Evolutionary conservation across 129 eudicot species (phyloP).

Genomic region (Flaveria ramosissima): DNA sequence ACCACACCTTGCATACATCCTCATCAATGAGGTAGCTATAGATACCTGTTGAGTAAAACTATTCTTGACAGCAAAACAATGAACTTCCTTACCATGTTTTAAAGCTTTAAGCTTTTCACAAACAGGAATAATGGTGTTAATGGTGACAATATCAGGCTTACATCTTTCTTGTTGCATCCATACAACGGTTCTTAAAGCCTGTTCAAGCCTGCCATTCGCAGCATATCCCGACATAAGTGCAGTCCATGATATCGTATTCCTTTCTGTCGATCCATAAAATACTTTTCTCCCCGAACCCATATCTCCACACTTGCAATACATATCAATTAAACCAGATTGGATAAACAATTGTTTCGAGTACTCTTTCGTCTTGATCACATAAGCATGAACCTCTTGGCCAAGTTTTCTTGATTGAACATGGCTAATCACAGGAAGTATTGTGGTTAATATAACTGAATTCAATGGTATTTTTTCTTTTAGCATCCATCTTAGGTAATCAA

Average conservation of each 20-base stretch:
- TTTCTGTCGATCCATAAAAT: conserved; percentile 62
- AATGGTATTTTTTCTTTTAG: conserved; percentile 42
- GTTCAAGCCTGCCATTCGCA: conserved; percentile 62
- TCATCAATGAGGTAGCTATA: conserved; percentile 64
- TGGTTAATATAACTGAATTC: conserved; percentile 66
- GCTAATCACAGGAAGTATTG: conserved; percentile 68
- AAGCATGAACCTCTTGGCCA: conserved; percentile 78
- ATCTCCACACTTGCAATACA: conserved; percentile 91
- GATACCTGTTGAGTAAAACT: conserved; percentile 51
- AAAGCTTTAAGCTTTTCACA: conserved; percentile 68
- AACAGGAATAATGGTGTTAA: conserved; percentile 77
- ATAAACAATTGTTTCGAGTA: conserved; percentile 66
- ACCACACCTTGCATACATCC: conserved; percentile 89
- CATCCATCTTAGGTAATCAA: conserved; percentile 76
- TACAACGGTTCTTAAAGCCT: conserved; percentile 63
- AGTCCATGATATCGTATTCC: conserved; percentile 82
- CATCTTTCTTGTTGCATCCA: conserved; percentile 98
- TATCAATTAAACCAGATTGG: conserved; percentile 75
- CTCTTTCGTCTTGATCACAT: conserved; percentile 67
- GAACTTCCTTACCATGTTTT: conserved; percentile 79
- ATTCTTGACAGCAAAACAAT: conserved; percentile 65
- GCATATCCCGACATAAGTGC: conserved; percentile 77
- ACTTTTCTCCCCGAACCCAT: conserved; percentile 72
- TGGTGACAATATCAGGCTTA: conserved; percentile 77
- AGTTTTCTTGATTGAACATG: conserved; percentile 48